Evolutionary conservation across 73 alveolate species (phyloP).

Genomic region (Effrenium voratum): DNA sequence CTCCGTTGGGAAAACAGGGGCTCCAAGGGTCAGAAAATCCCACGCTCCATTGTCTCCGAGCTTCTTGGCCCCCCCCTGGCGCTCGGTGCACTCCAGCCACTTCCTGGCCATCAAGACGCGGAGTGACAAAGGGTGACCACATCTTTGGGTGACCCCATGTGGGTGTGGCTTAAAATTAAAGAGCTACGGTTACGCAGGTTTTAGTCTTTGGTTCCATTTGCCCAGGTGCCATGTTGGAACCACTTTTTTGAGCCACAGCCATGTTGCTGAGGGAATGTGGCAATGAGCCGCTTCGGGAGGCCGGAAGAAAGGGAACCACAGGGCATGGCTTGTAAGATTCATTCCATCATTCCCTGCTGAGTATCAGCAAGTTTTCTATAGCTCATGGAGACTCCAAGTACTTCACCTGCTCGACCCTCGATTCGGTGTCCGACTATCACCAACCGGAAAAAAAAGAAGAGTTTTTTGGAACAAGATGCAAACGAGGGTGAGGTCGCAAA

Average conservation of each 20-base stretch:
- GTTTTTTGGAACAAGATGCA: too few species aligned
- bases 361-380: too few species aligned
- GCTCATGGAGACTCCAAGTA: too few species aligned
- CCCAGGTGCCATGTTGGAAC: not conserved
- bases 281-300: not conserved
- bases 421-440: too few species aligned
- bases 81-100: slow-evolving; percentile 50
- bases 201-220: not conserved
- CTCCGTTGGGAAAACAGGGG: not conserved
- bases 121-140: not conserved
- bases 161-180: not conserved
- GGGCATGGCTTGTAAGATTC: too few species aligned
- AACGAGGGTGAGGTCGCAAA: too few species aligned
- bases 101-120: not conserved
- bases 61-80: slow-evolving; percentile 43
- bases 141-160: not conserved
- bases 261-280: not conserved
- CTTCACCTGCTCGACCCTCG: too few species aligned
- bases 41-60: slow-evolving; percentile 19
- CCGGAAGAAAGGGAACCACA: too few species aligned
- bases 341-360: too few species aligned
- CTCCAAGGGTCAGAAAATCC: not conserved
- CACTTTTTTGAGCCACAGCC: not conserved
- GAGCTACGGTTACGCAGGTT: not conserved
- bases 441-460: too few species aligned